Conservation (phyloP, 2,329 filamentous ascomycete genomes). For the Pestalotiopsis sp. region DNA sequence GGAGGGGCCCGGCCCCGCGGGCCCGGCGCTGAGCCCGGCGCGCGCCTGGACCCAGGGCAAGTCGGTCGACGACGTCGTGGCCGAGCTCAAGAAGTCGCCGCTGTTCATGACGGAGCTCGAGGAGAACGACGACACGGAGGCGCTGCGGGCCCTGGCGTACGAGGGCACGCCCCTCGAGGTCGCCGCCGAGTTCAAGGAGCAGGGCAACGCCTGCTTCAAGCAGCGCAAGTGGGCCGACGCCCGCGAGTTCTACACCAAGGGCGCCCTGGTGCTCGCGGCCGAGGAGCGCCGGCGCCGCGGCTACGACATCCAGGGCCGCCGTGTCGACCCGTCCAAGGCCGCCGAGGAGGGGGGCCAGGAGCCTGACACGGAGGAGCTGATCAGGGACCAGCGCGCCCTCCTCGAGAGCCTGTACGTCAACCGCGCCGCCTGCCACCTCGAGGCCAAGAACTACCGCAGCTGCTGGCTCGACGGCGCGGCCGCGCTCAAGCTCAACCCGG, state of each 20-base stretch:
- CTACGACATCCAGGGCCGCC: slow-evolving; percentile 4
- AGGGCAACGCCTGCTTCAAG: slow-evolving; percentile 87
- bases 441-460: slow-evolving; percentile 84
- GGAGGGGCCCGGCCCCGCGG: slow-evolving; percentile 16
- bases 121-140: slow-evolving; percentile 83
- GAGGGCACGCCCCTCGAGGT: slow-evolving; percentile 89
- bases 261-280: slow-evolving; percentile 68
- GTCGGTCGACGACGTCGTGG: slow-evolving; percentile 57
- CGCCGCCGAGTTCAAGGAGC: slow-evolving; percentile 81
- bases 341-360: slow-evolving; percentile 42
- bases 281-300: slow-evolving; percentile 59
- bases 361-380: slow-evolving; percentile 36
- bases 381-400: slow-evolving; percentile 60
- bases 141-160: slow-evolving; percentile 86
- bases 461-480: slow-evolving; percentile 84
- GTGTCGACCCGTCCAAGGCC: slow-evolving; percentile 35
- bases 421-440: slow-evolving; percentile 85
- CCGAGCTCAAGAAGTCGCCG: slow-evolving; percentile 65
- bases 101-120: slow-evolving; percentile 96
- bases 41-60: slow-evolving; percentile 42
- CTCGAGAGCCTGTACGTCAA: slow-evolving; percentile 83
- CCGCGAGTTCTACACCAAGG: slow-evolving; percentile 89
- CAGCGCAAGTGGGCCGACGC: slow-evolving; percentile 77
- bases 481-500: slow-evolving; percentile 75
- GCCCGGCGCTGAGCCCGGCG: slow-evolving; percentile 49